Evolutionary conservation across 1,284 basidiomycete species (phyloP).

Genomic region (Neotropicomus parvogracilis): DNA sequence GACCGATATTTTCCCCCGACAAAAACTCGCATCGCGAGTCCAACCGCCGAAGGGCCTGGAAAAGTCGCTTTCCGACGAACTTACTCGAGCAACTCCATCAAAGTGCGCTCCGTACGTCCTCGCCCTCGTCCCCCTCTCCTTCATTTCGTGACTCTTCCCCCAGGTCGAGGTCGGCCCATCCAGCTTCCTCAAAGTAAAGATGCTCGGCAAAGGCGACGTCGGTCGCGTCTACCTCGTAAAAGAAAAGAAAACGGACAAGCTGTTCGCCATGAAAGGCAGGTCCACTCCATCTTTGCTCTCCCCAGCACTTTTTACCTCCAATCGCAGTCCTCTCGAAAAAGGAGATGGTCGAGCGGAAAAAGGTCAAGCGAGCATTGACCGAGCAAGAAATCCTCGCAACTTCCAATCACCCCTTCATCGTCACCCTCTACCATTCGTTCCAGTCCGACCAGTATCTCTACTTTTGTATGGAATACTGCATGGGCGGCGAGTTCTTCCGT

Average conservation of each 20-base stretch:
- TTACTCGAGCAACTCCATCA: slow-evolving; percentile 97
- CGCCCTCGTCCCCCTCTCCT: slow-evolving; percentile 1
- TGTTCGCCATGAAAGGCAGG: slow-evolving; percentile 95
- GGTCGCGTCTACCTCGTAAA: slow-evolving; percentile 94
- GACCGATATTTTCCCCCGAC: slow-evolving; percentile 32
- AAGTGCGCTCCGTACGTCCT: slow-evolving; percentile 74
- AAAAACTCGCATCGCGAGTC: slow-evolving; percentile 45
- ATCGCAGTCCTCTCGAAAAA: slow-evolving; percentile 86
- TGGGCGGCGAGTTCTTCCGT: slow-evolving; percentile 99
- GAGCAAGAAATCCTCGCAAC: slow-evolving; percentile 97
- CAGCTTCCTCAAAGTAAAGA: slow-evolving; percentile 92
- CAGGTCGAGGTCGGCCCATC: slow-evolving; percentile 88
- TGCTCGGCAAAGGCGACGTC: slow-evolving; percentile 94
- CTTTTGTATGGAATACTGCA: slow-evolving; percentile 99
- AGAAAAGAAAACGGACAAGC: slow-evolving; percentile 91
- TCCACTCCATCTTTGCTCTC: slow-evolving; percentile 10
- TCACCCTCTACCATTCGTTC: slow-evolving; percentile 96
- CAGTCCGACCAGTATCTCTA: slow-evolving; percentile 97
- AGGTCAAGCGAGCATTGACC: slow-evolving; percentile 94
- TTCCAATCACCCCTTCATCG: slow-evolving; percentile 97
- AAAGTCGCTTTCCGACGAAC: slow-evolving; percentile 85
- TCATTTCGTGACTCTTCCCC: slow-evolving; percentile 5
- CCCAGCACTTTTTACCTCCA: slow-evolving; percentile 35
- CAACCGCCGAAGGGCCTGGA: slow-evolving; percentile 46
- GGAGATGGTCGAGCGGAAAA: slow-evolving; percentile 98